Evolutionary conservation across 768 basidiomycete species (phyloP), one percentile per base, ranked within the genome.

Genomic region (Filobasidium wieringae): DNA sequence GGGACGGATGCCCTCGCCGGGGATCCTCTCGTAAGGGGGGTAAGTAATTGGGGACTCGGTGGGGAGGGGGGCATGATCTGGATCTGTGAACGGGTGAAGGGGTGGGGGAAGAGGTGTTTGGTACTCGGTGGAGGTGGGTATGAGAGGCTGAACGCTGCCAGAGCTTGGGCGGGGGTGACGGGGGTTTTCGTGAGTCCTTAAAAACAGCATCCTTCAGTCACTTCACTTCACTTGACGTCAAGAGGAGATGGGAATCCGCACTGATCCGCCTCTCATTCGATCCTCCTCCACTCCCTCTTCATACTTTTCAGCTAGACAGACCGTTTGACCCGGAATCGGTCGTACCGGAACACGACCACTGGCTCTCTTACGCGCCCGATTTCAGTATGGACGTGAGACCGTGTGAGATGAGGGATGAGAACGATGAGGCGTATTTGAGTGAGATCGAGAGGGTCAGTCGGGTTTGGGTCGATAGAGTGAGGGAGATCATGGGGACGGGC

Each of bases 1-100:
- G 92, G 92, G 1, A 81, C 82, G 1, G 92, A 96, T 63, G 88
- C 83, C 0, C 79, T 97, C 2, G 83, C 88, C 0, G 88, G 85
- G 0, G 92, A 95, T 71, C 84, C 86, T 1, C 83, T 72, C 1
- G 84, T 72, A 79, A 79, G 4, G 79, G 85, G 78, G 84, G 88
- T 69, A 84, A 84, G 83, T 77, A 80, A 5, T 71, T 88, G 27
- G 80, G 77, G 8, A 73, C 72, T 75, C 0, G 77, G 78, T 39
- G 73, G 68, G 2, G 70, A 70, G 53, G 85, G 88, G 0, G 83
- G 82, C 0, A 71, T 91, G 55, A 82, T 84, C 4, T 86, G 85
- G 87, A 58, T 33, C 17, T 29, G 61, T 29, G 58, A 58, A 22
- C 24, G 60, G 26, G 57, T 66, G n/a, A 64, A 64, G 52, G 43